Evolutionary conservation across 768 basidiomycete species (phyloP).

Genomic region (Pleurotus cornucopiae): DNA sequence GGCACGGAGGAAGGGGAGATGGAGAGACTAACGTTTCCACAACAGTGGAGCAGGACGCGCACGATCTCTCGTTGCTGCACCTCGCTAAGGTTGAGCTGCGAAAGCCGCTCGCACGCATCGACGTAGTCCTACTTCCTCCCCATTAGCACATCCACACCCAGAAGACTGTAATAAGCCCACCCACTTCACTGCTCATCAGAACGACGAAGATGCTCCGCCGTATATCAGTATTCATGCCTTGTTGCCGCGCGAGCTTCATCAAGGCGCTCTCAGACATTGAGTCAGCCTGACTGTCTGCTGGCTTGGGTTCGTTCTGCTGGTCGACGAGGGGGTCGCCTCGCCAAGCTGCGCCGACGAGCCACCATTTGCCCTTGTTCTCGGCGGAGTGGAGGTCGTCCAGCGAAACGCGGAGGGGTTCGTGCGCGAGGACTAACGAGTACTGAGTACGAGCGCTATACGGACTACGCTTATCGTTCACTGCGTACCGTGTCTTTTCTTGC

Average conservation of each 20-base stretch:
- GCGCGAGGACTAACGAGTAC: conserved; percentile 56
- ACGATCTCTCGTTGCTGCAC: conserved; percentile 93
- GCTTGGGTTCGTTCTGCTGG: conserved; percentile 36
- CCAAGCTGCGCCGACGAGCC: conserved; percentile 98
- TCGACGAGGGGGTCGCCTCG: conserved; percentile 87
- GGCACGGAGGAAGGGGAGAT: not conserved
- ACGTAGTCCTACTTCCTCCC: conserved; percentile 70
- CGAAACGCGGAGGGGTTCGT: conserved; percentile 84
- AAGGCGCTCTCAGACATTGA: conserved; percentile 38
- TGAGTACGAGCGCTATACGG: not conserved
- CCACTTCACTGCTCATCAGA: conserved; percentile 92
- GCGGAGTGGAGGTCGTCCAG: conserved; percentile 82
- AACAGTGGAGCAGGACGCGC: conserved; percentile 90
- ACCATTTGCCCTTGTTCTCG: conserved; percentile 93
- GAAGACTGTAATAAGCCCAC: conserved; percentile 17
- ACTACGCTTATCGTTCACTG: not conserved
- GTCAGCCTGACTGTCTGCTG: conserved; percentile 19
- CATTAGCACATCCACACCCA: not conserved
- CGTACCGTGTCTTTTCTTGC: conserved; percentile 74
- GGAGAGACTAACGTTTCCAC: conserved; percentile 65
- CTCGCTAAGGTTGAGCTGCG: conserved; percentile 79
- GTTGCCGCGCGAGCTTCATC: conserved; percentile 79
- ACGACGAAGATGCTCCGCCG: conserved; percentile 88
- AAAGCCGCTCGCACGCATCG: conserved; percentile 91
- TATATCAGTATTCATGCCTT: conserved; percentile 99